Evolutionary conservation across 2,329 filamentous ascomycete species (phyloP).

Genomic region (Didymella pinodella): DNA sequence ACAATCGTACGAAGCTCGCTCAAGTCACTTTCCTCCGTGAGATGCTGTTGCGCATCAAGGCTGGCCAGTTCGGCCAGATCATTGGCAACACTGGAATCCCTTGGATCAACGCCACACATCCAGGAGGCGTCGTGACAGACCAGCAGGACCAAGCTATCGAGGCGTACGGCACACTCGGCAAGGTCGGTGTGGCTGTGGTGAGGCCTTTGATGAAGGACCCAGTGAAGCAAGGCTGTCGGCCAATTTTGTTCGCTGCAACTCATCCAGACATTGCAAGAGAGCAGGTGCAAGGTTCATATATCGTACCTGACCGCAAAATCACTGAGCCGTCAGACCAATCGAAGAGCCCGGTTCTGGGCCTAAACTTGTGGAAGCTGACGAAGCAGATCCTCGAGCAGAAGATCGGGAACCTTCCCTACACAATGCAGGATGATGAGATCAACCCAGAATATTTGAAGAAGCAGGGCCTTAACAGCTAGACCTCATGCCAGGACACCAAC

Average conservation of each 20-base stretch:
- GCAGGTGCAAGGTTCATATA: slow-evolving; percentile 57
- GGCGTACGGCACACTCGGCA: slow-evolving; percentile 58
- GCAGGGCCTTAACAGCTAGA: slow-evolving; percentile 7
- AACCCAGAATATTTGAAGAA: slow-evolving; percentile 5
- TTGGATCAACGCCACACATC: slow-evolving; percentile 60
- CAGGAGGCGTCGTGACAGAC: slow-evolving; percentile 59
- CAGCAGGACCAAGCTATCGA: slow-evolving; percentile 60
- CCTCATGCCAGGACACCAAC: neutral
- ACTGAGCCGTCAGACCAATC: slow-evolving; percentile 54
- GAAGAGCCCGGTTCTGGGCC: slow-evolving; percentile 53
- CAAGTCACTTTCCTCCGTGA: slow-evolving; percentile 58
- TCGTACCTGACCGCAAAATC: slow-evolving; percentile 60
- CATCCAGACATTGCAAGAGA: slow-evolving; percentile 55
- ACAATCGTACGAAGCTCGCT: slow-evolving; percentile 60
- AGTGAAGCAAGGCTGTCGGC: slow-evolving; percentile 57
- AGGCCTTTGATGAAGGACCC: slow-evolving; percentile 61
- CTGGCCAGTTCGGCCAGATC: slow-evolving; percentile 37
- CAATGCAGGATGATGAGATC: slow-evolving; percentile 33
- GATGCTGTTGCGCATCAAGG: slow-evolving; percentile 50
- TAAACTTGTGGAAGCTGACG: slow-evolving; percentile 57
- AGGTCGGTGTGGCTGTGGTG: slow-evolving; percentile 54
- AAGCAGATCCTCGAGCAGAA: slow-evolving; percentile 56
- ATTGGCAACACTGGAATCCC: slow-evolving; percentile 51
- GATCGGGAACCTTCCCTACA: slow-evolving; percentile 44
- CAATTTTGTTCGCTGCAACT: slow-evolving; percentile 59